phyloP scores from a whole-genome alignment of 371 early-diverging fungal genomes.

The Parasitella parasitica region DNA sequence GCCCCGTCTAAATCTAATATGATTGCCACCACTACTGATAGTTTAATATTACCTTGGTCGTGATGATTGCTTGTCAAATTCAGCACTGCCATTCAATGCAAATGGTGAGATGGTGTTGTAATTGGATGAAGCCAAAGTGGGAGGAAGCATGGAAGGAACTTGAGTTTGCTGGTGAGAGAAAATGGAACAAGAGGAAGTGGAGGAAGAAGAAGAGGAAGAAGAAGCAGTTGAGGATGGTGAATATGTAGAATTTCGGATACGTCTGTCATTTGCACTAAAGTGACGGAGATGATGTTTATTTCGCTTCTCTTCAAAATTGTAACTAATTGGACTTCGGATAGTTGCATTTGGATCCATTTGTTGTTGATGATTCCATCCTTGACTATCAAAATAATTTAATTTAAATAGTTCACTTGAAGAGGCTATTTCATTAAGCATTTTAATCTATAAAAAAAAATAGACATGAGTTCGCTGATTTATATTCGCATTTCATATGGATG shows the following conservation, averaged over 20 bases:
- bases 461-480: too few species aligned
- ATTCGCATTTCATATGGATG: too few species aligned
- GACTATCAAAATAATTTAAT: slow-evolving; percentile 8
- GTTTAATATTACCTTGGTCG: slow-evolving; percentile 1
- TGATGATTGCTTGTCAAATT: not conserved
- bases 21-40: not conserved
- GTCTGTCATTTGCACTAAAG: slow-evolving; percentile 22
- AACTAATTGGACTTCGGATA: not conserved
- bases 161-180: not conserved
- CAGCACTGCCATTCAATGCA: not conserved
- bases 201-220: not conserved
- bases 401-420: slow-evolving; percentile 5
- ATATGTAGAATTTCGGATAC: slow-evolving; percentile 10
- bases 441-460: not conserved
- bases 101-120: not conserved
- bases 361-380: slow-evolving; percentile 4
- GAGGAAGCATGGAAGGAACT: not conserved
- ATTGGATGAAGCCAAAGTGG: not conserved
- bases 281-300: slow-evolving; percentile 13
- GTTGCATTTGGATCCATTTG: not conserved
- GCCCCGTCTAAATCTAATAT: not conserved
- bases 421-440: not conserved
- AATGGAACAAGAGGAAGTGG: not conserved
- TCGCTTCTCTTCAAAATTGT: not conserved
- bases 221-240: not conserved